Evolutionary conservation across 2,329 filamentous ascomycete species (phyloP), one percentile per base, ranked within the genome.

Genomic region (Penicillium occitanis): DNA sequence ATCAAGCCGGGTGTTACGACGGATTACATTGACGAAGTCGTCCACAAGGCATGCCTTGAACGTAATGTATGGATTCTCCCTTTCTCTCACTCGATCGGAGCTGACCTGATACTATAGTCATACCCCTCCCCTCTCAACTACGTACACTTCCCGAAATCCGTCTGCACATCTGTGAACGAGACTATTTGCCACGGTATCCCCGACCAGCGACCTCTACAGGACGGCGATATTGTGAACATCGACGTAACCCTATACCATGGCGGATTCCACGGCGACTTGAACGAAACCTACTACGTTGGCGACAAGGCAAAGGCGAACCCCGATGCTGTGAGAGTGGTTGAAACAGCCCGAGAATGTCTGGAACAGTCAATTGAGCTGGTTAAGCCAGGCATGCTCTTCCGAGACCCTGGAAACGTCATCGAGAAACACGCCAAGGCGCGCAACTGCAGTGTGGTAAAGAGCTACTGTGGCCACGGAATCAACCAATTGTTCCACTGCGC

Each of bases 141-240:
- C 81, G 91, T 91, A 83, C 85, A 93, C 79, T 99, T 98, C 81
- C 95, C 95, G 70, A 99, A 99, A 82, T 99, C 95, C 0, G 91
- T 97, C 69, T 99, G 95, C 81, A 98, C 94, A 2, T 98, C 94
- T 2, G 82, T 91, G 60, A 99, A 99, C 83, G 95, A 99, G 80
- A 91, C 97, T 70, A 98, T 99, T 78, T 99, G 95, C 83, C 95
- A 99, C 83, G 95, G 95, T 63, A 99, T 99, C 69, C 95, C 95
- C 17, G 95, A 99, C 75, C 88, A 96, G 77, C 88, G 95, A 64
- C 84, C 91, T 7, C 85, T 99, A 1, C 81, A 92, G 69, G 94
- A 99, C 71, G 95, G 95, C 68, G 95, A 99, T 74, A 98, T 99
- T 70, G 82, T 99, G 74, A 99, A 99, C 81, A 93, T 99, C 70